These are phyloP conservation scores for Starmerella floricola DNA, from an alignment of 805 yeast genomes.

Conservation along the genomic window DNA sequence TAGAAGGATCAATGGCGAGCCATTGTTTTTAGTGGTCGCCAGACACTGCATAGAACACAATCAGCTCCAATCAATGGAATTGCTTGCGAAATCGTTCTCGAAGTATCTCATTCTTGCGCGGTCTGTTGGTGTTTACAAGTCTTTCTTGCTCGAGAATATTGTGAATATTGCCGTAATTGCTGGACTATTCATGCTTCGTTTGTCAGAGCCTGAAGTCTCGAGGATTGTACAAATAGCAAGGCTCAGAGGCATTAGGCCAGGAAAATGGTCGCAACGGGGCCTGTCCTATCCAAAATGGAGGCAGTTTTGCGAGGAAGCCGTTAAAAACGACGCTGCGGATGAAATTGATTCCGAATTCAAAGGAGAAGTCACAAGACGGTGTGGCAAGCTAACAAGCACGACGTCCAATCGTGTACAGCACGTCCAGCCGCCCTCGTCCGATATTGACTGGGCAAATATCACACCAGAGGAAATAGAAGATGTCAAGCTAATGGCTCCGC, in stretches of 20 bases:
- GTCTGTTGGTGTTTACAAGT: constrained; percentile 1
- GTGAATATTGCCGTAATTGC: constrained; percentile 4
- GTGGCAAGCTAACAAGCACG: no score
- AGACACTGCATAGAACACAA: constrained; percentile 1
- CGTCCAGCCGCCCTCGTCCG: no score
- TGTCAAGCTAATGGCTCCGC: background rate
- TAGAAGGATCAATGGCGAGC: constrained; percentile 9
- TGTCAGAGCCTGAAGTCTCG: constrained; percentile 9
- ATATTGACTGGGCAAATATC: background rate
- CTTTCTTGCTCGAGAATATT: background rate
- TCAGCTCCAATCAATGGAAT: background rate
- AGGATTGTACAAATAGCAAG: background rate
- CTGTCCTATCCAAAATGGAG: constrained; percentile 5
- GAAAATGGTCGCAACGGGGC: constrained; percentile 4
- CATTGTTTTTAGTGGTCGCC: constrained; percentile 7
- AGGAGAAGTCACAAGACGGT: background rate
- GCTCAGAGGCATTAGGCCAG: background rate
- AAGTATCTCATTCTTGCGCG: constrained; percentile 6
- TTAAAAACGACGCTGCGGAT: background rate
- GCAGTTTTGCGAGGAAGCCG: constrained; percentile 1
- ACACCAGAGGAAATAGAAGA: background rate
- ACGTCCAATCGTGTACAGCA: no score
- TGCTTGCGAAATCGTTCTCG: constrained; percentile 4
- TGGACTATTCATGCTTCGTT: constrained; percentile 6
- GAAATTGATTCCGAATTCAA: background rate